Percentiles rank a stretch among this genome's conserved stretches.
Conservation (phyloP, 2,329 filamentous ascomycete species). For the Pseudophaeomoniella oleicola region DNA sequence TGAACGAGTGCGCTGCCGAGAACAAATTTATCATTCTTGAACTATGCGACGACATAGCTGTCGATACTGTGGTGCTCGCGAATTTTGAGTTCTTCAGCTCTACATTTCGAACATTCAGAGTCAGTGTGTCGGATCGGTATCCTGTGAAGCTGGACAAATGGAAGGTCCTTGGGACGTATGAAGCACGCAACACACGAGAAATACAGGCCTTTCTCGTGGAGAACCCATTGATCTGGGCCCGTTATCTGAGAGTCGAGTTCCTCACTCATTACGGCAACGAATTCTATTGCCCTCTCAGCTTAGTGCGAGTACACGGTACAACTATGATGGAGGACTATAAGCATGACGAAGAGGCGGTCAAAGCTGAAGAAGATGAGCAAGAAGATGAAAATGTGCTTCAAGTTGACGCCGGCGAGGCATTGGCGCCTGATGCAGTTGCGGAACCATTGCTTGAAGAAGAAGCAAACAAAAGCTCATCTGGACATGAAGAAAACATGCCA, state of each 20-base stretch:
- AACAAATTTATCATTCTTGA: conserved; percentile 95
- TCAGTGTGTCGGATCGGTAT: conserved; percentile 89
- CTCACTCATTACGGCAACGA: conserved; percentile 90
- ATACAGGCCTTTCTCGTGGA: conserved; percentile 91
- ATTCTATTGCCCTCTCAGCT: conserved; percentile 85
- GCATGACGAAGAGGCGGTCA: conserved; percentile 60
- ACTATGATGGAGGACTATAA: conserved; percentile 91
- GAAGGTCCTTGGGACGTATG: conserved; percentile 76
- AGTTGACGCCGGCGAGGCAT: conserved; percentile 6
- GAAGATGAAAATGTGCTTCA: conserved; percentile 20
- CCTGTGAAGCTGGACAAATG: conserved; percentile 86
- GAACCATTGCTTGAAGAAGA: conserved; percentile 9
- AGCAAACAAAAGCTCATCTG: neutral
- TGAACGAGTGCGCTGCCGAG: conserved; percentile 71
- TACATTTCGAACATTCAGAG: conserved; percentile 79
- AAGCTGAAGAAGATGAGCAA: conserved; percentile 47
- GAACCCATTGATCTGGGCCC: conserved; percentile 88
- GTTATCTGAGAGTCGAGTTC: conserved; percentile 85
- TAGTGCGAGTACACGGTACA: conserved; percentile 82
- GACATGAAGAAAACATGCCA: too few species aligned
- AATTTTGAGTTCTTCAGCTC: conserved; percentile 99
- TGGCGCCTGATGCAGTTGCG: conserved; percentile 17
- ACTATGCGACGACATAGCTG: conserved; percentile 69
- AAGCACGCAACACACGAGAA: conserved; percentile 82
- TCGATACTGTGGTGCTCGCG: conserved; percentile 91